Base-by-base conservation (phyloP, 2,329 filamentous ascomycete genomes). In the Achaetomium macrosporum region DNA sequence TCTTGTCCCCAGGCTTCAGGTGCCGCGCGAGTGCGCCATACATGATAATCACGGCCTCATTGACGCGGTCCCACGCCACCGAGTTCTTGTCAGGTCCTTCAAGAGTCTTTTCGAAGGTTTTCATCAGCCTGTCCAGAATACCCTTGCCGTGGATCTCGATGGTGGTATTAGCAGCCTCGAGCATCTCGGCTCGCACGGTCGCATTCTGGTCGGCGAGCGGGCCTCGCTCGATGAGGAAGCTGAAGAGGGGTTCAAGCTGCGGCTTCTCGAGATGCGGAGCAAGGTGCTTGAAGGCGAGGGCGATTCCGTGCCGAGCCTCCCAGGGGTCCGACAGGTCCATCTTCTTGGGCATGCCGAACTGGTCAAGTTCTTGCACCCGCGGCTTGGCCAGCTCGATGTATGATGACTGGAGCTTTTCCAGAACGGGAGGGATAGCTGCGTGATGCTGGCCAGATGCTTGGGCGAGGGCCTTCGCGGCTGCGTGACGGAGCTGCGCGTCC, bases 21-120 rank as follows among this genome's bases (percentile, higher is more conserved):
- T 99, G 93, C 47, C 88, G 84, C 41, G 91, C 93, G 36, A 99
- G 74, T 47, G 95, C 92, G 66, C 93, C 93, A 63, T 99, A 99
- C 68, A 99, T 86, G 62, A 99, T 93, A 61, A 99, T 91, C 48
- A 99, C 91, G 16, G 95, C 93, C 71, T 99, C 93, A 62, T 96
- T 96, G 58, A 97, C 87, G 55, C 90, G 82, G 69, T 99, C 95
- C 16, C 88, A 85, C 50, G 85, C 82, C 60, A 91, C 83, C 0
- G 85, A 90, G 53, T 84, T 86, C 66, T 87, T 88, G 67, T 93
- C 89, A 2, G 90, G 87, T 2, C 83, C 84, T 65, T 92, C 90
- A n/a, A 99, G 76, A 0, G 89, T 90, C 20, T 78, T 79, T 69
- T 99, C 93, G 64, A 97, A 95, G 13, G 92, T 84, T 63, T 86